Evolutionary conservation across 192 early-diverging fungal species (phyloP).

Genomic region (Coemansia sp.): DNA sequence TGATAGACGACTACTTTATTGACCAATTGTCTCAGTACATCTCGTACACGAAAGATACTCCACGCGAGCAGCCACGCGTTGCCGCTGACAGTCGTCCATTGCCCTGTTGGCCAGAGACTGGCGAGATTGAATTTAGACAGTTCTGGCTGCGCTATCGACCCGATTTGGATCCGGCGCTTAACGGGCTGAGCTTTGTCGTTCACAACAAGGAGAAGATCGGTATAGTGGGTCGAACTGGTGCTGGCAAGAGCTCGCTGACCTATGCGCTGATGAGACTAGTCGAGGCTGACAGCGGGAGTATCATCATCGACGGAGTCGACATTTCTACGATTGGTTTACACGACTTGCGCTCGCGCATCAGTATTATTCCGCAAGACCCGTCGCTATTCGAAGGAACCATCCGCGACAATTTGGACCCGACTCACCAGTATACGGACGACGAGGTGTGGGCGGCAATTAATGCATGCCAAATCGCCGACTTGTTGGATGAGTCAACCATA

Average conservation of each 20-base stretch:
- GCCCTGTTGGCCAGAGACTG: conserved; percentile 64
- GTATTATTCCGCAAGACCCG: conserved; percentile 76
- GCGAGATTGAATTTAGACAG: conserved; percentile 61
- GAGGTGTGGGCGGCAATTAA: conserved; percentile 69
- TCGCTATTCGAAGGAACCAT: conserved; percentile 68
- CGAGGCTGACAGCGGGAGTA: conserved; percentile 57
- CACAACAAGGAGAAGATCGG: conserved; percentile 71
- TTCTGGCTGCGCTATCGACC: conserved; percentile 21
- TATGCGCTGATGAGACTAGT: conserved; percentile 68
- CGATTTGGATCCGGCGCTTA: conserved; percentile 8
- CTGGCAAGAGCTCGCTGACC: conserved; percentile 69
- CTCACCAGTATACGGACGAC: conserved; percentile 57
- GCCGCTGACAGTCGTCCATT: conserved; percentile 58
- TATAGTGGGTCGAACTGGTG: conserved; percentile 85
- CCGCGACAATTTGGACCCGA: conserved; percentile 73
- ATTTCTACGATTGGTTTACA: conserved; percentile 59
- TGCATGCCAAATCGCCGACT: conserved; percentile 23
- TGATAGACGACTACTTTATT: not conserved
- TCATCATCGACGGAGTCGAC: conserved; percentile 67
- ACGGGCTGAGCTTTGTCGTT: conserved; percentile 58
- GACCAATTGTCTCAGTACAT: not conserved
- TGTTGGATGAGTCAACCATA: conserved; percentile 40
- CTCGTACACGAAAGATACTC: not conserved
- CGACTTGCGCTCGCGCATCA: conserved; percentile 62
- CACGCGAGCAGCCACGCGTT: conserved; percentile 63